Percentiles rank a stretch among this genome's conserved stretches.
Conservation (phyloP, 2,329 filamentous ascomycete genomes). For the Metarhizium rileyi region DNA sequence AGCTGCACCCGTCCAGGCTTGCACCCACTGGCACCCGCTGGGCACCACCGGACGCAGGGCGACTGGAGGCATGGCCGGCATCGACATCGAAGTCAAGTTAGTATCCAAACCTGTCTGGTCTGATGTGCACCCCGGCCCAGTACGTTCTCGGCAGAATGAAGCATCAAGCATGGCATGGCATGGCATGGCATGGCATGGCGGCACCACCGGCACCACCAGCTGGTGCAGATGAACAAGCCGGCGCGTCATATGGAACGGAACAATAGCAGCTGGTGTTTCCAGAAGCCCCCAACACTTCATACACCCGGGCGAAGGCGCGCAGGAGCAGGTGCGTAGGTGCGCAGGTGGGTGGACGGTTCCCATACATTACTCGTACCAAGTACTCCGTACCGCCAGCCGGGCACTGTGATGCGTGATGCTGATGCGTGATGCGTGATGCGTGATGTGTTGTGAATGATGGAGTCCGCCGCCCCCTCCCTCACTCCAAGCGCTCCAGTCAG, state of each 20-base stretch:
- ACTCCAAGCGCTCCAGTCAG: too few relatives aligned
- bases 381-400: neutral
- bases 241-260: too few relatives aligned
- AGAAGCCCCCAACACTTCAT: too few relatives aligned
- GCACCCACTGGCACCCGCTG: neutral
- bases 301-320: too few relatives aligned
- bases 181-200: neutral
- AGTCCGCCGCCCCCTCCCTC: neutral
- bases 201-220: neutral
- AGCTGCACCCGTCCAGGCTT: neutral
- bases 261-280: too few relatives aligned
- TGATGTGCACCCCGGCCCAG: too few relatives aligned
- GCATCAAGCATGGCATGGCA: neutral
- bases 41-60: neutral
- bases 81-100: too few relatives aligned
- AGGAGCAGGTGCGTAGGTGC: neutral
- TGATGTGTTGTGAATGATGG: too few relatives aligned
- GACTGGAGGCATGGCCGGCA: neutral
- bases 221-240: too few relatives aligned
- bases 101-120: too few relatives aligned
- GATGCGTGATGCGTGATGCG: too few relatives aligned
- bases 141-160: neutral
- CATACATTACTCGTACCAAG: slow-evolving; percentile 1
- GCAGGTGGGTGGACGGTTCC: neutral
- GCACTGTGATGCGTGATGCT: neutral